These are phyloP conservation scores for Apiospora hydei DNA, from an alignment of 2,329 filamentous ascomycete species.

Conservation along the genomic window DNA sequence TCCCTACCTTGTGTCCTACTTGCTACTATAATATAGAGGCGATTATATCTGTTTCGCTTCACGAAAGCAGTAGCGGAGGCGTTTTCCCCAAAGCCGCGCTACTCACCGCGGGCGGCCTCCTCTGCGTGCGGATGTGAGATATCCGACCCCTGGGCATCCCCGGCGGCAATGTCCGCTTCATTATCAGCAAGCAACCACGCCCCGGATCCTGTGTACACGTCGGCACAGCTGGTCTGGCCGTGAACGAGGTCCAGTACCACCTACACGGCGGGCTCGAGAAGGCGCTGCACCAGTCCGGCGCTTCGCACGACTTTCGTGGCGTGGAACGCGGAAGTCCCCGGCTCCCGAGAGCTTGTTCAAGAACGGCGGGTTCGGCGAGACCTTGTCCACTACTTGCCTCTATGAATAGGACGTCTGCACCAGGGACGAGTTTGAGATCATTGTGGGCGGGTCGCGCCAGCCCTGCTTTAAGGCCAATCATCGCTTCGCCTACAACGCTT, in stretches of 20 bases:
- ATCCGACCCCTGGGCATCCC: conserved; percentile 56
- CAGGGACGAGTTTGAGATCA: too few relatives aligned
- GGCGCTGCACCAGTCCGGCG: conserved; percentile 68
- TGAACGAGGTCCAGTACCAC: conserved; percentile 65
- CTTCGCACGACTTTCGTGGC: too few relatives aligned
- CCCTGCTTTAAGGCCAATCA: conserved; percentile 75
- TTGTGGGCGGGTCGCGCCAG: too few relatives aligned
- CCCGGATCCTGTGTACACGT: conserved; percentile 51
- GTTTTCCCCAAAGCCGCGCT: conserved; percentile 32
- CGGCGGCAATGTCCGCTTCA: conserved; percentile 58
- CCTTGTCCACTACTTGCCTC: conserved; percentile 60
- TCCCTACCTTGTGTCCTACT: too few relatives aligned
- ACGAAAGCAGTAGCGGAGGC: background rate
- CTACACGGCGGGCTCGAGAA: conserved; percentile 69
- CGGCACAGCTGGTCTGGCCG: conserved; percentile 57
- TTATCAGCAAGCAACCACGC: conserved; percentile 61
- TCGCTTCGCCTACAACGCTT: conserved; percentile 68
- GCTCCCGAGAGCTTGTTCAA: too few relatives aligned
- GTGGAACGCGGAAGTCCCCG: too few relatives aligned
- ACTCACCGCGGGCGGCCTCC: conserved; percentile 53
- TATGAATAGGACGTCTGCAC: too few relatives aligned
- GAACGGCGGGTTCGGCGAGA: too few relatives aligned
- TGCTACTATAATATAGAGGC: too few relatives aligned
- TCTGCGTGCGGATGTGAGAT: conserved; percentile 63
- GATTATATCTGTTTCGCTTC: background rate